phyloP scores from a whole-genome alignment of 192 early-diverging fungal genomes.

The Umbelopsis sp. region DNA sequence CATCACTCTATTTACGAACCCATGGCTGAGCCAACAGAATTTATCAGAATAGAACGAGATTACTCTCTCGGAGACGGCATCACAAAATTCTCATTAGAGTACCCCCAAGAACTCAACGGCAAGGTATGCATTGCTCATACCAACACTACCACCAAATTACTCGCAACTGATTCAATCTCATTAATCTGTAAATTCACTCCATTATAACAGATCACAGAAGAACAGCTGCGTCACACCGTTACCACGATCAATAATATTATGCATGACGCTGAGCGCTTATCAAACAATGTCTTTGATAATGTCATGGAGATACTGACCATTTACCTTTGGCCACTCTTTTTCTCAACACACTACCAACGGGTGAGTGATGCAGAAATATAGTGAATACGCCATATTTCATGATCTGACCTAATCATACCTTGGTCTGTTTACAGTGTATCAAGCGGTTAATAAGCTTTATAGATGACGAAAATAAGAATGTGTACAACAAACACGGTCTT shows the following conservation, averaged over 20 bases:
- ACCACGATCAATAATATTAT: slow-evolving; percentile 32
- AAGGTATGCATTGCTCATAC: slow-evolving; percentile 31
- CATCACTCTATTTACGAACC: not conserved
- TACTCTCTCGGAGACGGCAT: slow-evolving; percentile 42
- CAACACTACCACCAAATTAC: not conserved
- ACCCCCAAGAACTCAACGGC: slow-evolving; percentile 28
- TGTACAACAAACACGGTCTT: slow-evolving; percentile 30
- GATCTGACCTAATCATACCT: not conserved
- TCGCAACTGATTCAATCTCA: not conserved
- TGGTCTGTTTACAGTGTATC: slow-evolving; percentile 23
- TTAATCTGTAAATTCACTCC: not conserved
- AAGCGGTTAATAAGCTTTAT: slow-evolving; percentile 31
- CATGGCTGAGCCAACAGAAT: slow-evolving; percentile 14
- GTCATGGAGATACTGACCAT: slow-evolving; percentile 40
- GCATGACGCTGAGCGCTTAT: slow-evolving; percentile 32
- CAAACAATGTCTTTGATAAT: slow-evolving; percentile 35
- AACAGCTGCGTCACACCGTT: slow-evolving; percentile 34
- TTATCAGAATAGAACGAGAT: slow-evolving; percentile 39
- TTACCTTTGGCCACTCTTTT: slow-evolving; percentile 37
- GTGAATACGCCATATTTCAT: not conserved
- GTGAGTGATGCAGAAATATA: slow-evolving; percentile 16
- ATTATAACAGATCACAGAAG: slow-evolving; percentile 23
- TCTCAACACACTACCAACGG: slow-evolving; percentile 35
- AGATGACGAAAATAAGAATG: slow-evolving; percentile 34
- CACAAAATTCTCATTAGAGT: slow-evolving; percentile 33